phyloP scores from a whole-genome alignment of 1,284 basidiomycete species.

The Tremellales sp. region DNA sequence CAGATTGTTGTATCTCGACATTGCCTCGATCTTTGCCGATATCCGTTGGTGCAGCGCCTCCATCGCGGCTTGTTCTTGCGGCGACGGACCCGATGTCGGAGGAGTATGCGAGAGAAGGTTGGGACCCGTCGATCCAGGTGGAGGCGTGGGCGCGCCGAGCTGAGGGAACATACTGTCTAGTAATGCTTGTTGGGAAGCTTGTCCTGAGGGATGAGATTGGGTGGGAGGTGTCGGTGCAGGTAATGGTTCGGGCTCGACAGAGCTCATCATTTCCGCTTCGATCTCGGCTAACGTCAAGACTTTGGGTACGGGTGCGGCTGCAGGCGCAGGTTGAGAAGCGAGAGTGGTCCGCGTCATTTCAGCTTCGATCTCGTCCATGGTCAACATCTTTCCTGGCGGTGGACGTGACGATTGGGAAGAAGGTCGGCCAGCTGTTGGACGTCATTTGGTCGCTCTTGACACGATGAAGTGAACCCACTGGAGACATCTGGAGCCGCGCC shows the following conservation, averaged over 20 bases:
- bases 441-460: background rate
- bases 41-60: slow-evolving; percentile 36
- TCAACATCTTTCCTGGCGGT: slow-evolving; percentile 59
- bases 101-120: no score
- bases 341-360: slow-evolving; percentile 60
- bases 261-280: slow-evolving; percentile 48
- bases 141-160: slow-evolving; percentile 23
- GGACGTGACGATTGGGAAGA: slow-evolving; percentile 18
- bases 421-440: slow-evolving; percentile 5
- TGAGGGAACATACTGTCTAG: slow-evolving; percentile 47
- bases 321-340: slow-evolving; percentile 9
- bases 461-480: slow-evolving; percentile 19
- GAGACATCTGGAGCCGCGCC: slow-evolving; percentile 33
- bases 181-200: slow-evolving; percentile 36
- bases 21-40: slow-evolving; percentile 42
- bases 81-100: slow-evolving; percentile 20
- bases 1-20: slow-evolving; percentile 94
- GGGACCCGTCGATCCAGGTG: slow-evolving; percentile 7
- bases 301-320: slow-evolving; percentile 21
- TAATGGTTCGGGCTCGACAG: slow-evolving; percentile 13
- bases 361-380: slow-evolving; percentile 88
- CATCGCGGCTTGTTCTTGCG: slow-evolving; percentile 36
- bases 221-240: slow-evolving; percentile 23
- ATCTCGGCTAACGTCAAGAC: slow-evolving; percentile 49
- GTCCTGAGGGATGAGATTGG: slow-evolving; percentile 35